Base-by-base conservation (phyloP, 345 rosid genomes). In the Fremontodendron californicum region DNA sequence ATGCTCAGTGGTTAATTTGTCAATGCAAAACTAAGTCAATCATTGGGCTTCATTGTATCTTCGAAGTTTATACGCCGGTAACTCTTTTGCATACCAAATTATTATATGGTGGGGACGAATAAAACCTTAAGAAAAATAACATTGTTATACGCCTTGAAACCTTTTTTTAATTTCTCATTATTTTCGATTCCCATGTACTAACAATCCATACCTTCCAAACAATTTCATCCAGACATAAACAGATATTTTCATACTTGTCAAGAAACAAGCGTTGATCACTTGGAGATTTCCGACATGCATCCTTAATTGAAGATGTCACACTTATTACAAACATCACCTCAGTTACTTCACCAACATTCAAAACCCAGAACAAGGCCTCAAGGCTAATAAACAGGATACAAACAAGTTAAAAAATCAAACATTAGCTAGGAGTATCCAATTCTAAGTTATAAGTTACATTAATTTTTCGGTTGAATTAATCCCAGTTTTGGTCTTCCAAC, bases 401-500 rank as follows among this genome's bases (percentile, higher is more conserved):
- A 33, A 33, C 35, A 33, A 33, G 35, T 33, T 33, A 33, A 33
- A 3, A 33, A 33, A 33, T 33, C 35, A 6, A 49, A 51, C 21
- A 19, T 33, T 3, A 19, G n/a, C 9, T 9, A 9, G 45, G 45
- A 9, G 8, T 8, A 11, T 42, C 45, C 9, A 8, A 42, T 42
- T 42, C 45, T 42, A 1, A 42, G 3, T 42, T 42, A 43, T 43
- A 13, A 43, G 48, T 6, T n/a, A 75, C 68, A 87, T 92, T 87
- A 65, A 65, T 91, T 91, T 85, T 94, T 96, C 81, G 91, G 96
- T 66, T 91, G 87, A 79, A 92, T 88, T 81, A 92, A 78, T 78
- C 93, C 91, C 77, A 94, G 92, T 87, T 80, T 90, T 75, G 71
- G 93, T 87, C 84, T 94, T 92, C 84, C 92, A 92, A 39, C 97